Percentiles rank a stretch among this genome's conserved stretches.
These are phyloP conservation scores for Suillus alpinus DNA, from an alignment of 768 basidiomycete species.

Conservation along the genomic window DNA sequence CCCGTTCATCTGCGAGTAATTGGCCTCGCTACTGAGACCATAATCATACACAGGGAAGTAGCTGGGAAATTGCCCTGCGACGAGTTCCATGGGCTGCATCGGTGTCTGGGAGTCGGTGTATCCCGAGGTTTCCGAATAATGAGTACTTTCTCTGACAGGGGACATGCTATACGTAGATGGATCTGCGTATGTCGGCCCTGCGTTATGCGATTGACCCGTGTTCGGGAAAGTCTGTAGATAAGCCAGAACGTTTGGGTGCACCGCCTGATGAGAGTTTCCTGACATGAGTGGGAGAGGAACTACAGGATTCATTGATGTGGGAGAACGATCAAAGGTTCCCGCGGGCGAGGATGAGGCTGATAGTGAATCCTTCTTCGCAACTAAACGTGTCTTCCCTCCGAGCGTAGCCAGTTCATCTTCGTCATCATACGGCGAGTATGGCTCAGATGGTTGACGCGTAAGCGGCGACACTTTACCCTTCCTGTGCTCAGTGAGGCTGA, in stretches of 20 bases:
- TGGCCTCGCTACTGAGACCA: constrained; percentile 31
- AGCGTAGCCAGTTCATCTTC: constrained; percentile 63
- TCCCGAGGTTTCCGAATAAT: constrained; percentile 17
- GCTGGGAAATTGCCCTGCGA: constrained; percentile 48
- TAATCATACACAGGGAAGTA: constrained; percentile 82
- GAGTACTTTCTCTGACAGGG: constrained; percentile 19
- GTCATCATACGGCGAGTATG: constrained; percentile 45
- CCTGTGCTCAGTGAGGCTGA: constrained; percentile 60
- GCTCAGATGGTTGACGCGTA: constrained; percentile 36
- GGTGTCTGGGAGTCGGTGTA: constrained; percentile 15
- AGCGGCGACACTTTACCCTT: constrained; percentile 51
- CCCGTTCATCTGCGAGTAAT: constrained; percentile 39
- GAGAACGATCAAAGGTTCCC: constrained; percentile 54
- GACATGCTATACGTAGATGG: constrained; percentile 22
- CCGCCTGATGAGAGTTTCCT: constrained; percentile 44
- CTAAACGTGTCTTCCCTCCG: constrained; percentile 65
- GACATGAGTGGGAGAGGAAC: constrained; percentile 63
- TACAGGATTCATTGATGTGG: constrained; percentile 67
- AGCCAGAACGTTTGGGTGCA: constrained; percentile 64
- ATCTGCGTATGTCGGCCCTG: constrained; percentile 22
- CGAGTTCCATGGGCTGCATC: constrained; percentile 31
- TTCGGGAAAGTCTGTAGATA: constrained; percentile 64
- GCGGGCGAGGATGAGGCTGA: constrained; percentile 45
- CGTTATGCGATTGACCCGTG: constrained; percentile 17
- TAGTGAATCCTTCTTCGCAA: constrained; percentile 56